Percentiles rank a stretch among this genome's conserved stretches.
Conservation (phyloP, 169 alveolate genomes). For the Blepharisma undulans region DNA sequence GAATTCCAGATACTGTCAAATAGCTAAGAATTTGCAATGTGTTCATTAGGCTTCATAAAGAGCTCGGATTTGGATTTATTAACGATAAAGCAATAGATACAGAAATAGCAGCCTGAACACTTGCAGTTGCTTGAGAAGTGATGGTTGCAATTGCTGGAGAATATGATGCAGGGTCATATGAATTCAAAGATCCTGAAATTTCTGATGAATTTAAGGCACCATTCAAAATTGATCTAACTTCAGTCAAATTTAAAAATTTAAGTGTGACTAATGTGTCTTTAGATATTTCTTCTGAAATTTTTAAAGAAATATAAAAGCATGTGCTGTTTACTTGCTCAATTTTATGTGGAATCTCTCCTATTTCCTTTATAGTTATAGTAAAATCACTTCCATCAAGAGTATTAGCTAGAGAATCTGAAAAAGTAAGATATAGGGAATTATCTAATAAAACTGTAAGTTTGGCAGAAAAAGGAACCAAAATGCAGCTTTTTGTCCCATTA, state of each 20-base stretch:
- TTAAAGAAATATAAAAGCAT: background rate
- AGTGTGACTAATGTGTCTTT: background rate
- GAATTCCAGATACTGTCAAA: background rate
- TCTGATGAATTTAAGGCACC: background rate
- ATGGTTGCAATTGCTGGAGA: background rate
- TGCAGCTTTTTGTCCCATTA: background rate
- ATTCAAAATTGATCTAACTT: background rate
- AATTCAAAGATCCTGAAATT: background rate
- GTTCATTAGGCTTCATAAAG: constrained; percentile 18
- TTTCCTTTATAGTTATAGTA: background rate
- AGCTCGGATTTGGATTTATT: constrained; percentile 1
- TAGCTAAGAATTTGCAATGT: background rate
- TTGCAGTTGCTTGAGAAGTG: background rate
- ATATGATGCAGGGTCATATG: background rate
- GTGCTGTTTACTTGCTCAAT: background rate
- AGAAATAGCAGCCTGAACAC: background rate
- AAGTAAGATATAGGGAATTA: background rate
- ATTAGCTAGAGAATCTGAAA: background rate
- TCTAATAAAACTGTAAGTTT: background rate
- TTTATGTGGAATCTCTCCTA: background rate
- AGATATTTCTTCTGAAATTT: background rate
- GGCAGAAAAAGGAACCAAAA: background rate
- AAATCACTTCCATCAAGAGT: background rate
- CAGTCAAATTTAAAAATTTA: background rate
- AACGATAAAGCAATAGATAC: background rate